Evolutionary conservation across 441 rosid genomes (phyloP).

Genomic region (Eugenia klotzschiana): DNA sequence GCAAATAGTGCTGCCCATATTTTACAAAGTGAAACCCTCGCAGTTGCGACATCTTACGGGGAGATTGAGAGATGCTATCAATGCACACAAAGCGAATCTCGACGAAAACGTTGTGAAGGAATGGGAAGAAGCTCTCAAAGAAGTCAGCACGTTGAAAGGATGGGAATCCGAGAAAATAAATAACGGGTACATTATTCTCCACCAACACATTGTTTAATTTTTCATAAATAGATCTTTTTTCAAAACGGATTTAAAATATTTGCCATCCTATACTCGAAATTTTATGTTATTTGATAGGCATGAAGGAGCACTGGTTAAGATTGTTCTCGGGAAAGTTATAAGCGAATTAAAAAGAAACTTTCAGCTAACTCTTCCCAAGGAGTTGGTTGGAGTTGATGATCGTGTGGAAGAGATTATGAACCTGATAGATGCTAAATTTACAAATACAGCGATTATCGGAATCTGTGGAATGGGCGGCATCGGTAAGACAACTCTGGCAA

Average conservation of each 20-base stretch:
- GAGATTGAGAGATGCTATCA: no score
- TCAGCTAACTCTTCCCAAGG: background rate
- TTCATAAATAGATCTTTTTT: background rate
- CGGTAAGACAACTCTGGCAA: background rate
- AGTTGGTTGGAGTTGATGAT: background rate
- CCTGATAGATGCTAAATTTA: fast-evolving
- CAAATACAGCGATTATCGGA: background rate
- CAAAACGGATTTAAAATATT: background rate
- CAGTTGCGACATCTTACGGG: no score
- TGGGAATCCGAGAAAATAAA: no score
- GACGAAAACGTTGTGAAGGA: no score
- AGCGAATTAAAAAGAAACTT: background rate
- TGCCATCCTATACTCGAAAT: background rate
- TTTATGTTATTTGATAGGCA: background rate
- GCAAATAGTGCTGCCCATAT: no score
- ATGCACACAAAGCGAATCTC: no score
- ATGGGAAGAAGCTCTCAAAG: no score
- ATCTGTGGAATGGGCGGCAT: background rate
- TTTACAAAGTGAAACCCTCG: no score
- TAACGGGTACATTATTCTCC: no score
- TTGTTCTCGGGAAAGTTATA: background rate
- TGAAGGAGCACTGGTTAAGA: background rate
- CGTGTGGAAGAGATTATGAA: background rate
- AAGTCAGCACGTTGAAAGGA: no score
- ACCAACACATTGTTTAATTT: background rate